Percentiles rank a stretch among this genome's conserved stretches.
phyloP scores from a whole-genome alignment of 2,329 filamentous ascomycete genomes.

The Mariannaea elegans region DNA sequence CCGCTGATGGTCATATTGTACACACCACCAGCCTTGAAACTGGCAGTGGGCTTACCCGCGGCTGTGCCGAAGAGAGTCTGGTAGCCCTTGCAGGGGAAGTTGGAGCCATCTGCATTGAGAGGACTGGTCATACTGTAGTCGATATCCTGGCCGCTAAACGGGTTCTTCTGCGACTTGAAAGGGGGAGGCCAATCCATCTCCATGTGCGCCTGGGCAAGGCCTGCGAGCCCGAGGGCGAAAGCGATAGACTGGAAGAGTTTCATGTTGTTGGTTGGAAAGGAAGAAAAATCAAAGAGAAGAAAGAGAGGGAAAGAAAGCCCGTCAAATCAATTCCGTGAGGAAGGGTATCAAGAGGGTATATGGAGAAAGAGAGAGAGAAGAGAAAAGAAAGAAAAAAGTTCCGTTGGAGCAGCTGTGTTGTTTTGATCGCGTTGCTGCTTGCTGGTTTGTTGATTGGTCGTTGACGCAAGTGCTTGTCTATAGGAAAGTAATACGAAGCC shows the following conservation, averaged over 20 bases:
- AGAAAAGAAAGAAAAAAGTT: not conserved
- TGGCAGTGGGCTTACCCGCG: conserved; percentile 63
- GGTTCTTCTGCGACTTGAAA: conserved; percentile 61
- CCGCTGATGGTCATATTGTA: conserved; percentile 73
- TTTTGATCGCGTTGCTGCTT: conserved; percentile 9
- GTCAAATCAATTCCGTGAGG: conserved; percentile 24
- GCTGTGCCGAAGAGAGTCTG: conserved; percentile 58
- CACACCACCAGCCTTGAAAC: conserved; percentile 67
- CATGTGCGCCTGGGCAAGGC: conserved; percentile 63
- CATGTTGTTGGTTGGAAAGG: conserved; percentile 47
- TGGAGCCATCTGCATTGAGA: conserved; percentile 64
- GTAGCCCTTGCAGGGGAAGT: conserved; percentile 81
- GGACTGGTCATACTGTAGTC: conserved; percentile 80
- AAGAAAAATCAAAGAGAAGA: not conserved
- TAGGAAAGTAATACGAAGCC: not conserved
- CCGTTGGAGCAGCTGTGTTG: not conserved
- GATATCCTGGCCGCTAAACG: conserved; percentile 55
- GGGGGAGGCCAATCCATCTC: conserved; percentile 63
- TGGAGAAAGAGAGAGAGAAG: not conserved
- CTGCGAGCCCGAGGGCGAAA: conserved; percentile 52
- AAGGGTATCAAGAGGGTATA: conserved; percentile 25
- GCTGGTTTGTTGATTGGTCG: not conserved
- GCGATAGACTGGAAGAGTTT: conserved; percentile 49
- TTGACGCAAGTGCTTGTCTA: not conserved
- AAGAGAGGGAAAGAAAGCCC: not conserved